Base-by-base conservation (phyloP, 2,329 filamentous ascomycete genomes). In the Pestalotiopsis sp. region DNA sequence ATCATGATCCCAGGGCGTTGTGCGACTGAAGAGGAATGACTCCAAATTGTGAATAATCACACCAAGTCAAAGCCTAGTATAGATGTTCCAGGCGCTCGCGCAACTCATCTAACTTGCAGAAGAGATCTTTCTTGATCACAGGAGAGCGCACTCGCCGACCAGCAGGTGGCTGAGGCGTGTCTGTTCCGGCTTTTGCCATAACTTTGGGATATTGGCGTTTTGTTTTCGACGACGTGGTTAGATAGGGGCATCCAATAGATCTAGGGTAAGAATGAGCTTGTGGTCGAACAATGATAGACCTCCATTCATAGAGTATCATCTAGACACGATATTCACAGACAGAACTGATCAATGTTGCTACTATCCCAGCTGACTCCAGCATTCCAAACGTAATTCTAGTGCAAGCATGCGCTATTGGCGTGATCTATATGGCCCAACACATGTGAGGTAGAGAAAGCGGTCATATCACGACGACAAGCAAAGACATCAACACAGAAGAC, bases 1-100 rank as follows among this genome's bases (percentile, higher is more conserved):
- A 31, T 23, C 25, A 56, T 49, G 14, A 45, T 23, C 23, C 17
- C 14, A 78, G 77, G 77, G 77, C 63, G 76, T 78, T 58, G 73
- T 78, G 45, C 71, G 77, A 64, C 56, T 78, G 52, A 74, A 75
- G 67, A 72, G 75, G 59, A 70, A 76, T 27, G 61, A 69, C n/a
- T 69, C 74, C 14, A 77, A 77, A 70, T 63, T 76, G 20, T 76
- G 72, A 68, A 65, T 39, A 14, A 5, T 9, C n/a, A 4, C 6
- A n/a, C 14, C 7, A 4, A 36, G 13, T 62, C 23, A 59, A 25
- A 59, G 31, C 31, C 31, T 36, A n/a, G n/a, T n/a, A n/a, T n/a
- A n/a, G n/a, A n/a, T n/a, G n/a, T n/a, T n/a, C n/a, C n/a, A n/a
- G n/a, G n/a, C n/a, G n/a, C n/a, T n/a, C n/a, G n/a, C 31, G 31